These are phyloP conservation scores for Termitomyces sp. DNA, from an alignment of 768 basidiomycete genomes.

Conservation along the genomic window DNA sequence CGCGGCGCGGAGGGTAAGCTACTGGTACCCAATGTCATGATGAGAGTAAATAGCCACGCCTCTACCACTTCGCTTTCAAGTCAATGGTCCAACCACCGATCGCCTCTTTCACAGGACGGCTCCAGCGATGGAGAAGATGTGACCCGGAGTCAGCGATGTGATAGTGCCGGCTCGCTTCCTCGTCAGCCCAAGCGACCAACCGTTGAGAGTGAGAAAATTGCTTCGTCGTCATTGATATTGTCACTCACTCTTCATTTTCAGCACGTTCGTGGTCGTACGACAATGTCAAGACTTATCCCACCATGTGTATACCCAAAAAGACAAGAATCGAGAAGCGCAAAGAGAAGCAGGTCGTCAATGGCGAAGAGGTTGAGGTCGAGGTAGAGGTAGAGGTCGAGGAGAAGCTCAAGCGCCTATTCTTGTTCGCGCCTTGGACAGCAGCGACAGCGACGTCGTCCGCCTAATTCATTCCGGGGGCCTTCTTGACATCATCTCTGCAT, in stretches of 20 bases:
- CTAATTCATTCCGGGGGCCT: constrained; percentile 1
- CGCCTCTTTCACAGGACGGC: constrained; percentile 27
- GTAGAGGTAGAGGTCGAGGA: constrained; percentile 55
- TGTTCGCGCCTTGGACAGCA: constrained; percentile 44
- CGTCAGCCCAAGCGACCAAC: constrained; percentile 35
- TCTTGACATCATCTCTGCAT: constrained; percentile 4
- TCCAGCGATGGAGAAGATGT: constrained; percentile 24
- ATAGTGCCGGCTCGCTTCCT: constrained; percentile 17
- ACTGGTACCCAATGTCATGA: constrained; percentile 42
- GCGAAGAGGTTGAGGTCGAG: constrained; percentile 33
- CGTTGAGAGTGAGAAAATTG: constrained; percentile 46
- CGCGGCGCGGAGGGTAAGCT: constrained; percentile 63
- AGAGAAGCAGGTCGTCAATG: constrained; percentile 48
- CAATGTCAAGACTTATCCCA: constrained; percentile 63
- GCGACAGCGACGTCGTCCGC: neutral
- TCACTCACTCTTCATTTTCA: constrained; percentile 22
- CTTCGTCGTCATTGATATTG: neutral
- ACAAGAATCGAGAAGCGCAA: constrained; percentile 45
- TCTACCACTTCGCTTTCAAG: constrained; percentile 37
- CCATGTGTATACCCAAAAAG: constrained; percentile 53
- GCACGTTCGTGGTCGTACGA: constrained; percentile 78
- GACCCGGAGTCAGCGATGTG: constrained; percentile 15
- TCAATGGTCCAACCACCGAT: constrained; percentile 23
- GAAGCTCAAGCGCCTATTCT: constrained; percentile 62
- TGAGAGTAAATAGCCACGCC: constrained; percentile 29